phyloP scores from a whole-genome alignment of 2,329 filamentous ascomycete species.

The Domatiomyces catenatus region DNA sequence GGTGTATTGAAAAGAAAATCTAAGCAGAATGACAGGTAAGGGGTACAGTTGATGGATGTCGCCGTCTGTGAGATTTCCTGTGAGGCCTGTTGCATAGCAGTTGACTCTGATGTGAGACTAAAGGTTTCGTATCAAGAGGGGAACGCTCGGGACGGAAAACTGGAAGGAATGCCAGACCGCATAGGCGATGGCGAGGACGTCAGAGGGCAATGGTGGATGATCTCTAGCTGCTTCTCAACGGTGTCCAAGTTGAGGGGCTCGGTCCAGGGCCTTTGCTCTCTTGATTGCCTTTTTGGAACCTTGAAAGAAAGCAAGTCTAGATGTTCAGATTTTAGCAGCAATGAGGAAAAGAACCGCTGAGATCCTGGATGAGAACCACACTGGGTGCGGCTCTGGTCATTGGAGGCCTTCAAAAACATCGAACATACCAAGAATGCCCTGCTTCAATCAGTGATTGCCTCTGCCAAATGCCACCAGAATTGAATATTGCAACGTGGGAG shows the following conservation, averaged over 20 bases:
- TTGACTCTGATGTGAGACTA: not conserved
- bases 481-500: not conserved
- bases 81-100: not conserved
- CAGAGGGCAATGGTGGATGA: not conserved
- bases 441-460: not conserved
- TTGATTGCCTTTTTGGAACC: not conserved
- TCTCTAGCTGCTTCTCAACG: too few relatives aligned
- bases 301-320: not conserved
- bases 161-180: not conserved
- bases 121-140: not conserved
- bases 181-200: not conserved
- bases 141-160: not conserved
- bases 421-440: too few relatives aligned
- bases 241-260: too few relatives aligned
- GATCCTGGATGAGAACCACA: not conserved
- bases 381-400: not conserved
- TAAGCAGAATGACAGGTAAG: not conserved
- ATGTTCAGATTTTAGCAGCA: conserved; percentile 16
- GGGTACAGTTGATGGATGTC: not conserved
- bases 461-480: not conserved
- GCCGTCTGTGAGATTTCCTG: not conserved
- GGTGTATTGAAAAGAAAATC: not conserved
- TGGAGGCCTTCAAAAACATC: not conserved
- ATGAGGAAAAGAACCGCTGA: conserved; percentile 6
- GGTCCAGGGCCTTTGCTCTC: not conserved